Evolutionary conservation across 1,284 basidiomycete genomes (phyloP), one percentile per base, ranked within the genome.

Genomic region (Pseudozyma flocculosa): DNA sequence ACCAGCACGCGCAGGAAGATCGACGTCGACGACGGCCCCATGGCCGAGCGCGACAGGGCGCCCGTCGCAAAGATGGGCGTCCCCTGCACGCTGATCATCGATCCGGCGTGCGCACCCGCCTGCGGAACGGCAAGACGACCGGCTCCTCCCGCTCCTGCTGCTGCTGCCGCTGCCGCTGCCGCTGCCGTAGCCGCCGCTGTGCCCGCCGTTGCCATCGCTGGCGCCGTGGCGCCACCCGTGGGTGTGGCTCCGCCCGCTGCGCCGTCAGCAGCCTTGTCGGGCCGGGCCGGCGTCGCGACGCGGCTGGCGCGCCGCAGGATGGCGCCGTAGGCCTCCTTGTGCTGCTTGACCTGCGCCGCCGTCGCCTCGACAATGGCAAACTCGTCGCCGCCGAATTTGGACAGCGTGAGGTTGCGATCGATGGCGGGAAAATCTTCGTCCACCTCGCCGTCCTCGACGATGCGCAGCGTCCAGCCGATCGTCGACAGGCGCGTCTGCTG

Each of bases 401-500:
- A 84, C 15, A 94, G 87, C 68, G 87, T 87, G 7, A 89, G 85
- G 44, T 86, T 87, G 32, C 94, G 83, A 76, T 97, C 95, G 13
- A 95, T 88, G 2, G 93, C 92, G 26, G 95, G 94, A 73, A 94
- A 98, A 79, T 99, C 95, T 76, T 97, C 94, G 76, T 99, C 95
- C 0, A 97, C 92, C 78, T 96, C 92, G 17, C 95, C 95, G 78
- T 97, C 92, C 73, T 99, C 94, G 9, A 93, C 90, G 51, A 98
- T 92, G 54, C 92, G 83, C 79, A 99, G 78, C n/a, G 91, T 87
- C 93, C 94, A 99, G 0, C 90, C 92, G 1, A 89, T 82, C 0
- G 90, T 89, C 39, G 85, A 87, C 48, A 90, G 80, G 67, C 80
- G 81, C 5, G 82, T 81, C n/a, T 81, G 81, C 76, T 84, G 81